Evolutionary conservation across 2,329 filamentous ascomycete genomes (phyloP).

Genomic region (Botrytis cinerea): DNA sequence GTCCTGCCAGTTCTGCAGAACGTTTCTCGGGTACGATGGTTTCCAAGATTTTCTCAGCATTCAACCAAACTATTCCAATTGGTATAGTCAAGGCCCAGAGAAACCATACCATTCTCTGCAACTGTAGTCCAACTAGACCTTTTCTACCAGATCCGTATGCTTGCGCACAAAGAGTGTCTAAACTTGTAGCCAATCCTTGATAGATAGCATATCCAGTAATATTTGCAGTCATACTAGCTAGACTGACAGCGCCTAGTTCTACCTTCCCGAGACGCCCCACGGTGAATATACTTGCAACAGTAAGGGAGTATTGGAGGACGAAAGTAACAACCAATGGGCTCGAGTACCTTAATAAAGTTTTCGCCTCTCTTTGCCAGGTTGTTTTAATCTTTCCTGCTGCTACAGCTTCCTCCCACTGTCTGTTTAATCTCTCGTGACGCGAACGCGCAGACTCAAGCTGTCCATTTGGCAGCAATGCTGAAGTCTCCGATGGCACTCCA

Average conservation of each 20-base stretch:
- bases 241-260: constrained; percentile 65
- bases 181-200: constrained; percentile 82
- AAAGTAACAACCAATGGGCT: constrained; percentile 73
- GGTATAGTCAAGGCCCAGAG: constrained; percentile 71
- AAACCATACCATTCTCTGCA: constrained; percentile 80
- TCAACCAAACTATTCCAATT: constrained; percentile 70
- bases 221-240: constrained; percentile 77
- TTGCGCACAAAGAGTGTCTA: constrained; percentile 92
- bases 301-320: constrained; percentile 79
- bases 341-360: constrained; percentile 74
- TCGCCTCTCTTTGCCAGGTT: constrained; percentile 87
- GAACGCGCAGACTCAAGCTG: constrained; percentile 47
- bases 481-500: constrained; percentile 44
- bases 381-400: constrained; percentile 79
- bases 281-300: constrained; percentile 78
- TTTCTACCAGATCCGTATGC: constrained; percentile 91
- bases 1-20: constrained; percentile 69
- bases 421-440: constrained; percentile 61
- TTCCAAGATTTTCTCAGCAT: constrained; percentile 64
- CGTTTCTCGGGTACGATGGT: constrained; percentile 70
- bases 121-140: constrained; percentile 81
- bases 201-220: constrained; percentile 78
- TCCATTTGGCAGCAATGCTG: constrained; percentile 46
- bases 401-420: constrained; percentile 85
- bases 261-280: constrained; percentile 74